phyloP scores from a whole-genome alignment of 1,284 basidiomycete genomes.

The Chiua sp. region DNA sequence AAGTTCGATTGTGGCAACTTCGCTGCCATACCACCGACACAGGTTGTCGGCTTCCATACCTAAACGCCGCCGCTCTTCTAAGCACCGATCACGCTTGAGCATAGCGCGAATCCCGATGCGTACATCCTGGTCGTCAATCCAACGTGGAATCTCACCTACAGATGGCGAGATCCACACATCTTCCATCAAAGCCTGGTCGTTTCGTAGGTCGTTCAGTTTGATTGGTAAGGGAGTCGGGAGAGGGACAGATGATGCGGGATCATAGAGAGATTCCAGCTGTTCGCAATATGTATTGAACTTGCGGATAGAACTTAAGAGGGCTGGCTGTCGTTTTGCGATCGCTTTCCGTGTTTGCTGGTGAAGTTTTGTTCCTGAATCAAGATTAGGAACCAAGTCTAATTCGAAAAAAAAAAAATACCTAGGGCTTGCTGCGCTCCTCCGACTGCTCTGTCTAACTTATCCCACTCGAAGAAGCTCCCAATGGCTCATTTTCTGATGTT shows the following conservation, averaged over 20 bases:
- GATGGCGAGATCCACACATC: conserved; percentile 44
- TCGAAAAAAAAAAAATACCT: conserved; percentile 21
- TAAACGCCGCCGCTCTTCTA: conserved; percentile 30
- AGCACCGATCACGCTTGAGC: conserved; percentile 35
- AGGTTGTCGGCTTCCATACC: conserved; percentile 31
- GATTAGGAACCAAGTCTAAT: too few relatives aligned
- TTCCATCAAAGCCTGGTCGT: conserved; percentile 38
- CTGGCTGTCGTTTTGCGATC: conserved; percentile 4
- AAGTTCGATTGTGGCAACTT: background rate
- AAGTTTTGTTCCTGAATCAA: conserved; percentile 3
- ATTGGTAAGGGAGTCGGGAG: conserved; percentile 38
- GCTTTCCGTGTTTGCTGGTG: conserved; percentile 14
- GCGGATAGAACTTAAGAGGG: conserved; percentile 9
- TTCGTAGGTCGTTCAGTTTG: conserved; percentile 34
- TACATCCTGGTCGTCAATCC: conserved; percentile 41
- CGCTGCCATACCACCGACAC: conserved; percentile 3
- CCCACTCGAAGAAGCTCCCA: conserved; percentile 45
- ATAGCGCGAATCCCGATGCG: conserved; percentile 39
- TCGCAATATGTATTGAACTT: conserved; percentile 14
- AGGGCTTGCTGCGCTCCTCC: conserved; percentile 38
- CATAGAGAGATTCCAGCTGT: conserved; percentile 19
- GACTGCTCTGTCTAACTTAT: conserved; percentile 42
- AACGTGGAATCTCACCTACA: conserved; percentile 26
- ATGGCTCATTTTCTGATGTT: conserved; percentile 43
- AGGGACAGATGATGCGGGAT: conserved; percentile 36